Evolutionary conservation across 495 filamentous ascomycete species (phyloP).

Genomic region (Cetradonia linearis): DNA sequence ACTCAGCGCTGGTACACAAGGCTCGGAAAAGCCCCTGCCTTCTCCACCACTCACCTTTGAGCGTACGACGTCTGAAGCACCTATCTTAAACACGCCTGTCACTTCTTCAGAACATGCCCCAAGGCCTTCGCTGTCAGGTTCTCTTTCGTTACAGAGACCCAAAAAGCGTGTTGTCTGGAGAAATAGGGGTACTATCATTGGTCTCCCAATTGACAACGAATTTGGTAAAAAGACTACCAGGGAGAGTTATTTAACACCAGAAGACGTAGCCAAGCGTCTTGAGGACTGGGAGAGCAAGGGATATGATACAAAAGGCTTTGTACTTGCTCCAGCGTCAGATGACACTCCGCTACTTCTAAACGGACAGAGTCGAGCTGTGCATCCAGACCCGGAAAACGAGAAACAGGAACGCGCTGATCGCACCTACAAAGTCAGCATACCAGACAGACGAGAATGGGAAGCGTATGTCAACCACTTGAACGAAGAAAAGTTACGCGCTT

Average conservation of each 20-base stretch:
- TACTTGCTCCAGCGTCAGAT: constrained; percentile 34
- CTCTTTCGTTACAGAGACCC: constrained; percentile 27
- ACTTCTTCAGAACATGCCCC: constrained; percentile 15
- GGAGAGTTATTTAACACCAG: constrained; percentile 45
- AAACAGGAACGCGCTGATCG: constrained; percentile 41
- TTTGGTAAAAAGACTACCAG: constrained; percentile 26
- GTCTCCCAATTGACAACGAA: constrained; percentile 58
- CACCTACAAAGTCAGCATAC: constrained; percentile 57
- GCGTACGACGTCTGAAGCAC: constrained; percentile 14
- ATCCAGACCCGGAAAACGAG: constrained; percentile 57
- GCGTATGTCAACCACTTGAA: constrained; percentile 67
- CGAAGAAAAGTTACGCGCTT: constrained; percentile 81
- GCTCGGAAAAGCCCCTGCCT: constrained; percentile 38
- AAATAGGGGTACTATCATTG: constrained; percentile 62
- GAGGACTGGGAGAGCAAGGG: constrained; percentile 63
- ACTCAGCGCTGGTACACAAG: constrained; percentile 3
- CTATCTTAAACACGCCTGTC: constrained; percentile 1
- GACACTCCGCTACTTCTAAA: constrained; percentile 14
- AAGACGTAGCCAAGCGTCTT: constrained; percentile 55
- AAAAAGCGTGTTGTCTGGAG: constrained; percentile 50
- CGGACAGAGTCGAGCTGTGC: constrained; percentile 60
- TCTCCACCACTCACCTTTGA: constrained; percentile 31
- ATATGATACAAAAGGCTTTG: constrained; percentile 66
- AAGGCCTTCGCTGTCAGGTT: constrained; percentile 27
- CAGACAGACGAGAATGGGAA: constrained; percentile 70